Evolutionary conservation across 1,284 basidiomycete species (phyloP).

Genomic region (Nidula niveotomentosa): DNA sequence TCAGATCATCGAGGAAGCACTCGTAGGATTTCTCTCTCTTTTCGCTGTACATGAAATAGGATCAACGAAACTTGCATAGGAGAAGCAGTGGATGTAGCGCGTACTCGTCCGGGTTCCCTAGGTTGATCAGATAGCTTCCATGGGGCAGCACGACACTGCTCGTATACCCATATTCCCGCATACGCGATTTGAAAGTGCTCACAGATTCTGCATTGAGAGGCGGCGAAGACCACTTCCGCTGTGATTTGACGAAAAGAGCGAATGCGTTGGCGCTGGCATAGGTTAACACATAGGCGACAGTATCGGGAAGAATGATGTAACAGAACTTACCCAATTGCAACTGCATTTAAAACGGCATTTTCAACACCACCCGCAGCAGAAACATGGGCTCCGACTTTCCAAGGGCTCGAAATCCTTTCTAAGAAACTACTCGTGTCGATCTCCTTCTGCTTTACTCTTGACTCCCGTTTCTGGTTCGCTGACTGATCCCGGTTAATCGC

Average conservation of each 20-base stretch:
- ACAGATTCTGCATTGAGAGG: slow-evolving; percentile 52
- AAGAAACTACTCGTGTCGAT: slow-evolving; percentile 13
- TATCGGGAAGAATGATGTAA: neutral
- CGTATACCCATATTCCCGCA: slow-evolving; percentile 60
- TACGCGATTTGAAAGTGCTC: slow-evolving; percentile 51
- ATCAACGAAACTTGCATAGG: too few relatives aligned
- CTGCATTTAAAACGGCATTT: slow-evolving; percentile 71
- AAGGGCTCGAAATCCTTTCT: slow-evolving; percentile 35
- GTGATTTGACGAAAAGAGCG: slow-evolving; percentile 83
- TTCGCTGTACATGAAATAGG: slow-evolving; percentile 33
- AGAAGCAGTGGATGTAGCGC: slow-evolving; percentile 18
- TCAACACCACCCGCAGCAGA: slow-evolving; percentile 80
- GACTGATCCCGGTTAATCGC: neutral
- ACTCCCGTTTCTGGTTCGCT: neutral
- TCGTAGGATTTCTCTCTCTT: slow-evolving; percentile 79
- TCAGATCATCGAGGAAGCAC: slow-evolving; percentile 84
- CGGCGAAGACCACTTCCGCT: slow-evolving; percentile 77
- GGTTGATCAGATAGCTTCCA: slow-evolving; percentile 84
- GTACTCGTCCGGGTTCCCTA: slow-evolving; percentile 78
- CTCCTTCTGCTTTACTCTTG: neutral
- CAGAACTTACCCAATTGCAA: slow-evolving; percentile 58
- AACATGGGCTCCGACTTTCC: slow-evolving; percentile 84
- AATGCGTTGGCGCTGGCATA: slow-evolving; percentile 72
- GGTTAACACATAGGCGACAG: too few relatives aligned
- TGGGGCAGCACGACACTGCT: slow-evolving; percentile 71